Evolutionary conservation across 371 early-diverging fungal genomes (phyloP), one percentile per base, ranked within the genome.

Genomic region (Mucor mucedo): DNA sequence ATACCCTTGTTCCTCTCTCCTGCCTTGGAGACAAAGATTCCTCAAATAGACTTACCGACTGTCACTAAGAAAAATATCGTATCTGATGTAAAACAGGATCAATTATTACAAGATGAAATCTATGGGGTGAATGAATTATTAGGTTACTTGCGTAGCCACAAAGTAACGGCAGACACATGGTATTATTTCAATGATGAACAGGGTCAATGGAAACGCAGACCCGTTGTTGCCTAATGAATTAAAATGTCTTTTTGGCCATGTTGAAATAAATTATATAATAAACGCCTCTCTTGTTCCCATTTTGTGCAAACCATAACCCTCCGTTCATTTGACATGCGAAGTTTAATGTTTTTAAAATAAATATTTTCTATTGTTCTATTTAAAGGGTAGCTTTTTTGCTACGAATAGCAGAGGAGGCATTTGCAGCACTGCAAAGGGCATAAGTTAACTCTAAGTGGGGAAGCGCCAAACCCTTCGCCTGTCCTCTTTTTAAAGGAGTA

Each of bases 401-500:
- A 35, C 47, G 38, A 7, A 58, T 32, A 7, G 58, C 30, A 4
- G 63, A 44, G 5, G 54, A 52, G 4, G 63, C 49, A 32, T 68
- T 68, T 27, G 56, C 41, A 41, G 68, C 68, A 45, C 63, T 63
- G 29, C 63, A 63, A 5, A 68, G 11, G 30, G 58, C 49, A 27
- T 68, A 52, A 6, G 59, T 56, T 8, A 45, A 59, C 53, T 84
- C 80, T 27, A 88, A 60, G 39, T 75, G 63, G 32, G 85, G 84
- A 35, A 84, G 77, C 4, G 29, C 13, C 13, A 83, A 27, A 29
- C 77, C 76, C 53, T 74, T 78, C 21, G 71, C 80, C 58, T 82
- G 80, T 13, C 89, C 92, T 10, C 81, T 71, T 10, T 68, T 69
- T 45, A 90, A 70, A n/a, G 89, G 81, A 13, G 83, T 83, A 35